These are phyloP conservation scores for Plicaturopsis crispa DNA, from an alignment of 768 basidiomycete genomes.

Conservation along the genomic window DNA sequence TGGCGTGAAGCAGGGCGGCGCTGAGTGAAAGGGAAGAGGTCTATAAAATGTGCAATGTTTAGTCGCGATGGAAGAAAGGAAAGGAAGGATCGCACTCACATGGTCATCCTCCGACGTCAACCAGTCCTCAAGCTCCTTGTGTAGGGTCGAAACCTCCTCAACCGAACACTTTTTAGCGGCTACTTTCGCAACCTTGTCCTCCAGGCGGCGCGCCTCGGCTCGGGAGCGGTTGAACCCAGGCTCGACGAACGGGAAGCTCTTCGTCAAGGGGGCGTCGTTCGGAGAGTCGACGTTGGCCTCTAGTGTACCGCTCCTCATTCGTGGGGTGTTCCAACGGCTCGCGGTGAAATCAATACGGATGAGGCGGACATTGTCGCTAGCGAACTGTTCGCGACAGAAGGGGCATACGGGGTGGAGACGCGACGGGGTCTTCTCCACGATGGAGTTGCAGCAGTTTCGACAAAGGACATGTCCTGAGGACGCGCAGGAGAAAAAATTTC, in stretches of 20 bases:
- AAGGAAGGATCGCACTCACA: conserved; percentile 37
- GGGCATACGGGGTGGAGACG: conserved; percentile 72
- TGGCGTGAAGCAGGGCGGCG: conserved; percentile 73
- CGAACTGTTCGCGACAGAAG: conserved; percentile 76
- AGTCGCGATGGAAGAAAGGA: conserved; percentile 4
- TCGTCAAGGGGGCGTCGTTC: conserved; percentile 36
- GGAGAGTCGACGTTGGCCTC: conserved; percentile 33
- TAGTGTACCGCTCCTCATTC: conserved; percentile 43
- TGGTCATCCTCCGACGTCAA: conserved; percentile 58
- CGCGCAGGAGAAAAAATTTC: conserved; percentile 10
- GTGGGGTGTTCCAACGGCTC: conserved; percentile 63
- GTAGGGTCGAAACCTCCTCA: conserved; percentile 72
- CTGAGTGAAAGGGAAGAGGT: conserved; percentile 65
- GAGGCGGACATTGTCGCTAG: conserved; percentile 57
- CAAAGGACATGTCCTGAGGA: conserved; percentile 87
- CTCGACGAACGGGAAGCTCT: conserved; percentile 40
- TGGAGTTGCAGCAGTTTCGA: conserved; percentile 67
- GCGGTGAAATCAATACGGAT: conserved; percentile 73
- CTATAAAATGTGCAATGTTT: too few relatives aligned
- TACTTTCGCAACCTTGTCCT: conserved; percentile 71
- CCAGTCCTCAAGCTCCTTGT: conserved; percentile 77
- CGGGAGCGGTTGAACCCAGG: conserved; percentile 30
- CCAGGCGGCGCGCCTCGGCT: conserved; percentile 53
- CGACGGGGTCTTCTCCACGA: conserved; percentile 72
- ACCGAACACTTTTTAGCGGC: conserved; percentile 84